Percentiles rank a stretch among this genome's conserved stretches.
Conservation (phyloP, 148 eudicot species). For the Diospyros lotus region DNA sequence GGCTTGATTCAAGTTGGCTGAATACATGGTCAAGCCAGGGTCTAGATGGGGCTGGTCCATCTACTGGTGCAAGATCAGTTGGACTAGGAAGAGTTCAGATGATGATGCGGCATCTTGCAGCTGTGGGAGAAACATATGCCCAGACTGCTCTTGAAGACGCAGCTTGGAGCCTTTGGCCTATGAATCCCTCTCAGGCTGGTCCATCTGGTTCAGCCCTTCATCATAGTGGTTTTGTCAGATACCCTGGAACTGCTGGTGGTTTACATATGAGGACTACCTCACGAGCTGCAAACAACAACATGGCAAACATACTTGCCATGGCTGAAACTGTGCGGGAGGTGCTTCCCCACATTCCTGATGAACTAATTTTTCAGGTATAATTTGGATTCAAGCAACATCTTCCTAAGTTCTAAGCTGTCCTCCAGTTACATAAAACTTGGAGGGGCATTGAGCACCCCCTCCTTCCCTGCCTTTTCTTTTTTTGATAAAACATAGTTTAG, state of each 20-base stretch:
- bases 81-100: constrained; percentile 82
- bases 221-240: constrained; percentile 34
- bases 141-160: constrained; percentile 85
- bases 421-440: too few species aligned
- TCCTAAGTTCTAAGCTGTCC: not conserved
- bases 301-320: constrained; percentile 86
- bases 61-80: constrained; percentile 51
- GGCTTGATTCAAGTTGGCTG: constrained; percentile 68
- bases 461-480: not conserved
- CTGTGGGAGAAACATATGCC: constrained; percentile 91
- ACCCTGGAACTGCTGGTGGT: constrained; percentile 39
- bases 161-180: constrained; percentile 86
- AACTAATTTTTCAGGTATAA: constrained; percentile 85
- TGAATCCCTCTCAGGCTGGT: constrained; percentile 69
- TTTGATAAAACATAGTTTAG: not conserved
- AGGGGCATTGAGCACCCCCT: too few species aligned
- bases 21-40: constrained; percentile 57
- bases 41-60: constrained; percentile 88
- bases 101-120: constrained; percentile 98
- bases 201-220: constrained; percentile 50
- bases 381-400: not conserved
- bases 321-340: constrained; percentile 96
- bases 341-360: constrained; percentile 94
- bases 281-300: constrained; percentile 43
- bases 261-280: constrained; percentile 51